Percentiles rank a stretch among this genome's conserved stretches.
Evolutionary conservation across 805 yeast genomes (phyloP).

Genomic region (Ogataea nonfermentans): DNA sequence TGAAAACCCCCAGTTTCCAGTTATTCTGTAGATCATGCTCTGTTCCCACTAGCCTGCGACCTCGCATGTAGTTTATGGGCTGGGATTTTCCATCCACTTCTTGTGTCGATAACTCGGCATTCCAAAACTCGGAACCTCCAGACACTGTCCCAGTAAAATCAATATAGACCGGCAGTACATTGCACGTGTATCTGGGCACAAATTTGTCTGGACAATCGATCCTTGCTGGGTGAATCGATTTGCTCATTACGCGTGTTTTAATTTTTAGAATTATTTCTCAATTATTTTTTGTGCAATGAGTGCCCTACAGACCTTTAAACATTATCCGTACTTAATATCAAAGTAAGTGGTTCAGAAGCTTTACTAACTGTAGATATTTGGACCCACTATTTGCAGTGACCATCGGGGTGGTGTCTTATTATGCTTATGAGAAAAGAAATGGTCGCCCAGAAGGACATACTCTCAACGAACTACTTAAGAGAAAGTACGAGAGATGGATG

Average conservation of each 20-base stretch:
- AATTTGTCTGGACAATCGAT: background rate
- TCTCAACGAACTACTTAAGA: constrained; percentile 49
- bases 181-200: constrained; percentile 14
- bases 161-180: constrained; percentile 21
- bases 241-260: constrained; percentile 11
- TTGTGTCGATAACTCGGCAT: constrained; percentile 1
- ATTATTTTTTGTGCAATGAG: constrained; percentile 3
- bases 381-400: constrained; percentile 67
- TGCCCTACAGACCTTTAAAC: constrained; percentile 12
- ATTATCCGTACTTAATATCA: constrained; percentile 15
- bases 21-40: constrained; percentile 8
- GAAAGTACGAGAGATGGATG: constrained; percentile 28
- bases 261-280: background rate
- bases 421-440: constrained; percentile 56
- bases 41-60: constrained; percentile 21
- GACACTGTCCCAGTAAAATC: constrained; percentile 16
- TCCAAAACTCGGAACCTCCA: constrained; percentile 13
- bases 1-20: constrained; percentile 2
- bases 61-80: constrained; percentile 20
- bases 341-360: constrained; percentile 7
- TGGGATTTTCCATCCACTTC: constrained; percentile 2
- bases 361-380: constrained; percentile 36
- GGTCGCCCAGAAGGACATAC: constrained; percentile 60
- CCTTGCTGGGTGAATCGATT: constrained; percentile 5
- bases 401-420: constrained; percentile 64